Evolutionary conservation across 2,329 filamentous ascomycete genomes (phyloP), one percentile per base, ranked within the genome.

Genomic region (Rachicladosporium sp.): DNA sequence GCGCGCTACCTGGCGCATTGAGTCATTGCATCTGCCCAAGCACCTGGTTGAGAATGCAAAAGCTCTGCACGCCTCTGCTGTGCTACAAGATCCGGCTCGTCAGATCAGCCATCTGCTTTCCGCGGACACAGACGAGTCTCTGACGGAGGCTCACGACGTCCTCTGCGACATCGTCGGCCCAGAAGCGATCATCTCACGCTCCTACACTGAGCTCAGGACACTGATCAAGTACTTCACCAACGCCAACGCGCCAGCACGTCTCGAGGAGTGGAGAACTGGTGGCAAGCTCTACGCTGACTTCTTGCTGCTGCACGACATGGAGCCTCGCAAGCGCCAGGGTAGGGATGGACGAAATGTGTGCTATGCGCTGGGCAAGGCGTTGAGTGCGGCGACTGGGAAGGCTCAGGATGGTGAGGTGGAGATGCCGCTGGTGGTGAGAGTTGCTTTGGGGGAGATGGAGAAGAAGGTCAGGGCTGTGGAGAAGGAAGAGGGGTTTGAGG

Each of bases 1-100:
- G 29, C n/a, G 33, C 29, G 6, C 15, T 15, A 13, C 11, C 21
- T 42, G 40, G 40, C 35, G 35, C 21, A 23, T 41, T 7, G 21
- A 34, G 11, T 33, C 31, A 31, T 74, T 88, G 38, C 73, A 76
- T 46, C 74, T 96, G 32, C 86, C 89, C 0, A 62, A 70, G 1
- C 60, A 72, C 3, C 93, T 89, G 87, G 71, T 96, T 37, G 93
- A 84, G 77, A 76, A 85, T 43, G 85, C 91, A 11, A 84, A 88
- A 55, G 88, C 88, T 9, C 69, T 89, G 10, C 81, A 82, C 60
- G 87, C 86, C 62, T 81, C 83, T 45, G 78, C 79, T 42, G 76
- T 78, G 35, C 76, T 73, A 52, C 76, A 78, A 46, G 77, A 88
- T 56, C 70, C 81, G 8, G 71, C 70, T 34, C 68, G 69, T 4